Evolutionary conservation across 805 yeast species (phyloP).

Genomic region (Lipomyces japonicus): DNA sequence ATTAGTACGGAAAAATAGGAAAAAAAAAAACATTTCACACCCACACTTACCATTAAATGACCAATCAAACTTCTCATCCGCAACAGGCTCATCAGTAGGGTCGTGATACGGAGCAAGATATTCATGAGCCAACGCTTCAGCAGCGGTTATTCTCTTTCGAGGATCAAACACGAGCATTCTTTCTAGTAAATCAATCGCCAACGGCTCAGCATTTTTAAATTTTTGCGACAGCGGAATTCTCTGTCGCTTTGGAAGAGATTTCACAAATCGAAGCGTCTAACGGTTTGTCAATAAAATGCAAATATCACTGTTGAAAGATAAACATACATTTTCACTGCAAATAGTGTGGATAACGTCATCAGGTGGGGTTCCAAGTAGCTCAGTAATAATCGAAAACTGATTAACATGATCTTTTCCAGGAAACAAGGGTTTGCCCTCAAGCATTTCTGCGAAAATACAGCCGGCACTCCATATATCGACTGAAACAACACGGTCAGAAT

Average conservation of each 20-base stretch:
- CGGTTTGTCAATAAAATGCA: not conserved
- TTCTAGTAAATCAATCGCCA: conserved; percentile 81
- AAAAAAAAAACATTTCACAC: too few species aligned
- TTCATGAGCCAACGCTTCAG: conserved; percentile 82
- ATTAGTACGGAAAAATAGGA: not conserved
- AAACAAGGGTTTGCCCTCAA: conserved; percentile 92
- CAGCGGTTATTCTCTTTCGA: conserved; percentile 87
- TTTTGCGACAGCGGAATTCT: conserved; percentile 84
- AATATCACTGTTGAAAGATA: not conserved
- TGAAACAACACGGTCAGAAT: not conserved
- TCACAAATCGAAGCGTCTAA: conserved; percentile 79
- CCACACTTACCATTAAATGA: conserved; percentile 65
- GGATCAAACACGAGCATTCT: conserved; percentile 95
- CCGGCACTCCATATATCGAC: conserved; percentile 99
- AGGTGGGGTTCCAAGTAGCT: conserved; percentile 93
- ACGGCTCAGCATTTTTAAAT: conserved; percentile 64
- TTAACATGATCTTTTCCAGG: conserved; percentile 99
- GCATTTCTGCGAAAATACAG: conserved; percentile 95
- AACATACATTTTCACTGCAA: conserved; percentile 69
- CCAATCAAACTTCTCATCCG: conserved; percentile 94
- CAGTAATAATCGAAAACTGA: conserved; percentile 95
- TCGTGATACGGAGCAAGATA: conserved; percentile 95
- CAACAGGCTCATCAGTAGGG: conserved; percentile 94
- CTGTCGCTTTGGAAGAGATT: conserved; percentile 86
- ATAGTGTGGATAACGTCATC: conserved; percentile 93